Conservation (phyloP, 1,284 basidiomycete genomes). For the Tilletia walkeri region DNA sequence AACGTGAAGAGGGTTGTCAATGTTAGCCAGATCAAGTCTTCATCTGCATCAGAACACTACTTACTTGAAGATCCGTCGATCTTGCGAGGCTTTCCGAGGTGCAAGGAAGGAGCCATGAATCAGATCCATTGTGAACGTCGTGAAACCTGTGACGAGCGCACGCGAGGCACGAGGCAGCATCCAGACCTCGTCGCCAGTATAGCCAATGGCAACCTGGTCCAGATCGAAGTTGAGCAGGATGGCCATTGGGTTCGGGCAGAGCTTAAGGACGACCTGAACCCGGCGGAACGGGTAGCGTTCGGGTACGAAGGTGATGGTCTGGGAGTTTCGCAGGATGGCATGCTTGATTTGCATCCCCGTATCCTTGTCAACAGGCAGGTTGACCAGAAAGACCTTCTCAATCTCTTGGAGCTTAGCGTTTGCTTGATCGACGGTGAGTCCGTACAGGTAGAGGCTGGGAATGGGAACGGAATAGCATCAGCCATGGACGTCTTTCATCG, state of each 20-base stretch:
- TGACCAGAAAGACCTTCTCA: slow-evolving; percentile 13
- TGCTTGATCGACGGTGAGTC: slow-evolving; percentile 7
- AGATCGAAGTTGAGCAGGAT: slow-evolving; percentile 31
- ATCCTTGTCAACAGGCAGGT: not conserved
- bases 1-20: not conserved
- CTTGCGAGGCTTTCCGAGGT: slow-evolving; percentile 25
- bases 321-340: slow-evolving; percentile 18
- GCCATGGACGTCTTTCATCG: too few species aligned
- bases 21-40: too few species aligned
- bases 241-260: slow-evolving; percentile 18
- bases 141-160: slow-evolving; percentile 23
- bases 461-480: too few species aligned
- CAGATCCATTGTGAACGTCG: slow-evolving; percentile 27
- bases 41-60: too few species aligned
- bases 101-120: slow-evolving; percentile 27
- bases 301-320: slow-evolving; percentile 26
- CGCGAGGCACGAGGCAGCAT: slow-evolving; percentile 28
- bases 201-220: slow-evolving; percentile 25
- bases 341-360: slow-evolving; percentile 3
- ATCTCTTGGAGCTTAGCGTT: slow-evolving; percentile 17
- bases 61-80: slow-evolving; percentile 22
- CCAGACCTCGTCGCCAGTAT: slow-evolving; percentile 25
- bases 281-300: slow-evolving; percentile 22
- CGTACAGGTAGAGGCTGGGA: slow-evolving; percentile 18
- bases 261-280: slow-evolving; percentile 29